These are phyloP conservation scores for Penicillium sp. DNA, from an alignment of 2,329 filamentous ascomycete genomes.

Conservation along the genomic window DNA sequence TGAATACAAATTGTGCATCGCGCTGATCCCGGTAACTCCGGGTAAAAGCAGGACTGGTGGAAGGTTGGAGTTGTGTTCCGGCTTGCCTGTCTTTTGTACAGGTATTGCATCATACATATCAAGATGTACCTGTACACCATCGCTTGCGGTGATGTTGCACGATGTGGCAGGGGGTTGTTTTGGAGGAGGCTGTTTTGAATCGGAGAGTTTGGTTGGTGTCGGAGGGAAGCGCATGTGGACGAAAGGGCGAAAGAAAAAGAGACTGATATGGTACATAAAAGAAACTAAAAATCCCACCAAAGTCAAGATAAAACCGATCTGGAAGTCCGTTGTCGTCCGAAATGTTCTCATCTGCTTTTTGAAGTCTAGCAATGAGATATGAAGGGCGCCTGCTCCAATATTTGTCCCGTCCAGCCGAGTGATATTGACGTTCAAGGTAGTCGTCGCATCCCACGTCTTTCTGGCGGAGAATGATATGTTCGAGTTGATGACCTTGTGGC, in stretches of 20 bases:
- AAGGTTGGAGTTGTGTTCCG: background rate
- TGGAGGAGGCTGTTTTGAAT: background rate
- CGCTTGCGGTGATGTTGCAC: background rate
- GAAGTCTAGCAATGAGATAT: conserved; percentile 14
- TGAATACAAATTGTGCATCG: background rate
- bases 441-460: conserved; percentile 17
- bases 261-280: conserved; percentile 6
- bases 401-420: background rate
- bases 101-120: background rate
- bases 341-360: conserved; percentile 12
- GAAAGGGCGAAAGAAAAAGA: conserved; percentile 15
- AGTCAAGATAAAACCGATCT: background rate
- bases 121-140: background rate
- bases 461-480: conserved; percentile 7
- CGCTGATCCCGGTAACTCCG: background rate
- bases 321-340: background rate
- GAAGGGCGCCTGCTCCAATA: conserved; percentile 11
- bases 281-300: conserved; percentile 11
- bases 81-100: background rate
- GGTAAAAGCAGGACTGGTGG: conserved; percentile 1
- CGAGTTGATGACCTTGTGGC: conserved; percentile 8
- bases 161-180: background rate
- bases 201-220: background rate
- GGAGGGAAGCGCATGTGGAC: background rate
- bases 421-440: conserved; percentile 12